phyloP scores from a whole-genome alignment of 108 stramenopile genomes.

The Nitzschia inconspicua region DNA sequence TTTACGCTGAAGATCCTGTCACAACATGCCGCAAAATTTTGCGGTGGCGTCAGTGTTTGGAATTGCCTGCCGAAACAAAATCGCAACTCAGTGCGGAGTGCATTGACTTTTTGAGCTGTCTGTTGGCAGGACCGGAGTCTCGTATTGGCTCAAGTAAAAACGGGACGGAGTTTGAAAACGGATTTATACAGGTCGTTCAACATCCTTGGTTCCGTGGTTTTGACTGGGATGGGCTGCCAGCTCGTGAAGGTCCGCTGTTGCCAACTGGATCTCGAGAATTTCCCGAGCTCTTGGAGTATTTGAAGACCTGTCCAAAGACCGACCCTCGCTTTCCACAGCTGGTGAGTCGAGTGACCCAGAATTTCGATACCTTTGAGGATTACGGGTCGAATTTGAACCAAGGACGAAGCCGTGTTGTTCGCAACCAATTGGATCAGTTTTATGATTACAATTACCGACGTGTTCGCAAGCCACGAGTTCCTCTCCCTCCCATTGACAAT shows the following conservation, averaged over 20 bases:
- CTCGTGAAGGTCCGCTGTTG: constrained; percentile 78
- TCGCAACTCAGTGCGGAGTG: constrained; percentile 77
- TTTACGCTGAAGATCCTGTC: constrained; percentile 98
- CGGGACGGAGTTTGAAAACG: constrained; percentile 80
- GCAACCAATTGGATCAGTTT: constrained; percentile 76
- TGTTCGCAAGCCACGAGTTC: constrained; percentile 77
- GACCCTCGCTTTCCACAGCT: constrained; percentile 82
- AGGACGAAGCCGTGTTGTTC: constrained; percentile 44
- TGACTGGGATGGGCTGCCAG: constrained; percentile 77
- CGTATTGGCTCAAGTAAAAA: constrained; percentile 77
- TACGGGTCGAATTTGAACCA: constrained; percentile 73
- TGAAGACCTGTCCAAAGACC: constrained; percentile 85
- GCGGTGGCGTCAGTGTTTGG: constrained; percentile 86
- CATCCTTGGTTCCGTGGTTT: constrained; percentile 89
- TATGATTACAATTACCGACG: constrained; percentile 87
- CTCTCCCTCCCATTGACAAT: constrained; percentile 23
- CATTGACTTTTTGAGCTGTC: constrained; percentile 85
- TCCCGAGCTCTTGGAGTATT: constrained; percentile 72
- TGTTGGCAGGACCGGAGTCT: constrained; percentile 83
- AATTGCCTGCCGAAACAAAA: constrained; percentile 82
- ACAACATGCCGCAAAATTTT: constrained; percentile 97
- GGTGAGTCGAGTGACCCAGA: constrained; percentile 78
- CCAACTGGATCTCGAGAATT: constrained; percentile 80
- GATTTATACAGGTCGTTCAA: constrained; percentile 81
- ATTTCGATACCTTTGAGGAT: constrained; percentile 93